A percentile compares a stretch with the other conserved stretches of the same genome.
phyloP scores from a whole-genome alignment of 495 filamentous ascomycete species.

The Penicillium odoratum region DNA sequence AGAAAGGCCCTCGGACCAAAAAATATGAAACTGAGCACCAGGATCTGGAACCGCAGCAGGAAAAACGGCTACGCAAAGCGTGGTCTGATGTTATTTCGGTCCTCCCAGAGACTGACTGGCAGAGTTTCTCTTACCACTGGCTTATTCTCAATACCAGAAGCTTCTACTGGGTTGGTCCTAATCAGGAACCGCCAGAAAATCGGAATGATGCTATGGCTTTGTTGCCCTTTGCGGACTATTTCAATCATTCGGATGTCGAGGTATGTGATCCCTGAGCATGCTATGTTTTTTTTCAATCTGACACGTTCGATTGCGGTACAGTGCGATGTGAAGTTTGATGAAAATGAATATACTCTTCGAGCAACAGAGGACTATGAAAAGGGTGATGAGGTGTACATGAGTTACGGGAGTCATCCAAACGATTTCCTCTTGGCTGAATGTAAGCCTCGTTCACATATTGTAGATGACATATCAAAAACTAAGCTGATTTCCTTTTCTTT shows the following conservation, averaged over 20 bases:
- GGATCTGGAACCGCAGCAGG: constrained; percentile 61
- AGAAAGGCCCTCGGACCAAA: constrained; percentile 16
- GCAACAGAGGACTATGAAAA: constrained; percentile 52
- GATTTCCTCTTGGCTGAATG: constrained; percentile 81
- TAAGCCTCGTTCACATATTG: constrained; percentile 23
- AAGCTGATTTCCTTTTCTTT: not conserved
- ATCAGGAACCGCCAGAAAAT: constrained; percentile 48
- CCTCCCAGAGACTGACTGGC: constrained; percentile 53
- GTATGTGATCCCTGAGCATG: constrained; percentile 25
- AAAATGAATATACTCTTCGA: constrained; percentile 60
- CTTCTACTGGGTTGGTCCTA: constrained; percentile 67
- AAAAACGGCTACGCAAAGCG: constrained; percentile 60
- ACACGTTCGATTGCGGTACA: constrained; percentile 13
- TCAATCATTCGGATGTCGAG: constrained; percentile 70
- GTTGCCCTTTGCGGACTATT: constrained; percentile 83
- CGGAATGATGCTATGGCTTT: constrained; percentile 75
- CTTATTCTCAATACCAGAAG: constrained; percentile 79
- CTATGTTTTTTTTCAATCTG: not conserved
- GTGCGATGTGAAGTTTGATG: constrained; percentile 64
- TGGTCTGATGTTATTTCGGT: constrained; percentile 54
- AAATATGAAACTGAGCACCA: constrained; percentile 42
- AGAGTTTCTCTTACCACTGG: constrained; percentile 70
- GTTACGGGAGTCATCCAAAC: constrained; percentile 77
- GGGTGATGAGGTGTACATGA: constrained; percentile 77
- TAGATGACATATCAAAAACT: not conserved